Evolutionary conservation across 2,329 filamentous ascomycete genomes (phyloP), one percentile per base, ranked within the genome.

Genomic region (Fusarium nodosum): DNA sequence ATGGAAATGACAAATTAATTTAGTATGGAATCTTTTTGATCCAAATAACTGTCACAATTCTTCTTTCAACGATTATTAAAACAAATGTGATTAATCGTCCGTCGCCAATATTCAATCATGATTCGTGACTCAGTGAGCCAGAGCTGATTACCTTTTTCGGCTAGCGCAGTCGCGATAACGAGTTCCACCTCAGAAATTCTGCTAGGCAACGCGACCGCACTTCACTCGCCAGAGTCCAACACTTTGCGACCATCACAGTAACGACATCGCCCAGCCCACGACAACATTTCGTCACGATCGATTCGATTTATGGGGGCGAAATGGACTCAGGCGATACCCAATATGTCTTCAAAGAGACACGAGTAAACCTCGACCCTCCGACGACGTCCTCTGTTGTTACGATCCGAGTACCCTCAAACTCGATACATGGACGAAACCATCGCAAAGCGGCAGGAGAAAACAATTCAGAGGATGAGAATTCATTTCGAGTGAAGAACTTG

Each of bases 261-360:
- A 64, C 66, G 51, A 62, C 52, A 61, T 60, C 68, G 57, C 57
- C 59, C 47, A 65, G 48, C 42, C 26, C 47, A 52, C 62, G 47
- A 60, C 52, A 54, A 64, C 51, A 58, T 46, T 51, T 54, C 46
- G 47, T 60, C 64, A 58, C 63, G 45, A 58, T 68, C 63, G 64
- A 74, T 53, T 61, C 73, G 71, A 71, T 77, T 71, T 68, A 91
- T 91, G 91, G 88, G 85, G 83, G 85, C 84, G 87, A 84, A 77
- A 93, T 93, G 91, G 88, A 86, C 76, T 83, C 84, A 74, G 80
- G 83, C 76, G 86, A 87, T 76, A 85, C 87, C 72, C 86, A 87
- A 69, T 90, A 88, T 81, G 85, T 93, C 81, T 96, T 92, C 85
- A 94, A 94, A 84, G 93, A 97, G 86, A 93, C 92, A 79, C 90